These are phyloP conservation scores for Lumnitzera racemosa DNA, from an alignment of 345 rosid genomes.

Conservation along the genomic window DNA sequence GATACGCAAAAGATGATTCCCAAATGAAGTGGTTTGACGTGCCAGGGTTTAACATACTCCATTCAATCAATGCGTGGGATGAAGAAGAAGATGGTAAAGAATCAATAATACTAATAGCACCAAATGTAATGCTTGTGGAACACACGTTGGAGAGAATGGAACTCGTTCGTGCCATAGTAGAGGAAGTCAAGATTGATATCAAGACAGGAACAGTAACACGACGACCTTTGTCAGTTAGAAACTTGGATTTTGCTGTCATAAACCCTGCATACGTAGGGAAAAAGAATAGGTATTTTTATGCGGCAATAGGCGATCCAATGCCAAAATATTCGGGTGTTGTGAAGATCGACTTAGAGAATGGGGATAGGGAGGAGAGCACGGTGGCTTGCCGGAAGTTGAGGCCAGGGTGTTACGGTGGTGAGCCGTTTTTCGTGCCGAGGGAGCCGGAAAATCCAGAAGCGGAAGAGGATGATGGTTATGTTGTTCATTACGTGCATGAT, in stretches of 20 bases:
- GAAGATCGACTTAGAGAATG: slow-evolving; percentile 35
- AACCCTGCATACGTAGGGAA: slow-evolving; percentile 30
- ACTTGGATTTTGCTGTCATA: slow-evolving; percentile 45
- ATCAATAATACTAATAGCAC: slow-evolving; percentile 37
- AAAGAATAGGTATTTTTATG: slow-evolving; percentile 36
- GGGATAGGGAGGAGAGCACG: slow-evolving; percentile 27
- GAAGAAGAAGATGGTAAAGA: slow-evolving; percentile 25
- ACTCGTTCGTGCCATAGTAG: slow-evolving; percentile 36
- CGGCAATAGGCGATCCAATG: slow-evolving; percentile 51
- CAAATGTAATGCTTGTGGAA: slow-evolving; percentile 46
- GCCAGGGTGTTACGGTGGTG: slow-evolving; percentile 44
- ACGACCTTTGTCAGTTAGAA: slow-evolving; percentile 37
- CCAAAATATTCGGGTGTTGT: slow-evolving; percentile 44
- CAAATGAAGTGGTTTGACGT: slow-evolving; percentile 51
- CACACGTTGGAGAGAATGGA: slow-evolving; percentile 51
- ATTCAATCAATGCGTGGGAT: slow-evolving; percentile 56
- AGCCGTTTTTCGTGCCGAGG: slow-evolving; percentile 53
- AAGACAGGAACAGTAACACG: slow-evolving; percentile 36
- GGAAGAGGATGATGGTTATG: slow-evolving; percentile 52
- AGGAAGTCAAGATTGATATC: slow-evolving; percentile 38
- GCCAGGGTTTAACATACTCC: slow-evolving; percentile 46
- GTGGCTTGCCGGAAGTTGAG: slow-evolving; percentile 36
- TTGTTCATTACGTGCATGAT: slow-evolving; percentile 42
- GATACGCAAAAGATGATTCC: slow-evolving; percentile 37
- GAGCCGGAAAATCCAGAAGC: slow-evolving; percentile 30